Conservation (phyloP, 805 yeast species). For the Wickerhamomyces chaumierensis region DNA sequence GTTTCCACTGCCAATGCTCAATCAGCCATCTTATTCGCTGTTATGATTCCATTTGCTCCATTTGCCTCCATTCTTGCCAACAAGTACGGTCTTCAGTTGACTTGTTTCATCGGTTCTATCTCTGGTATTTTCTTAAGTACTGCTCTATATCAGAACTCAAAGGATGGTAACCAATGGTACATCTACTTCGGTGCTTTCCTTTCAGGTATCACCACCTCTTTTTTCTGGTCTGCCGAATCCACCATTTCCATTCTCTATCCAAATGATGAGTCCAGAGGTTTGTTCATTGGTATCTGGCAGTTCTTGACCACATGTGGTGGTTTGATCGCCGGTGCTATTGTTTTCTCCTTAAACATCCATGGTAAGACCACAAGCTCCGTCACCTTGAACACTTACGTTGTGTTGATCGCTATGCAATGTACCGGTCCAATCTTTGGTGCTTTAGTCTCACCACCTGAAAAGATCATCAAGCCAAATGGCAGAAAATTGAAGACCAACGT, state of each 20-base stretch:
- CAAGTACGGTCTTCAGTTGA: slow-evolving; percentile 12
- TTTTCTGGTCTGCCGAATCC: slow-evolving; percentile 20
- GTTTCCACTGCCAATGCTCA: slow-evolving; percentile 11
- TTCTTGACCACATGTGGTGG: slow-evolving; percentile 17
- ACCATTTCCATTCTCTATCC: slow-evolving; percentile 19
- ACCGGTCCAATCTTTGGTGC: slow-evolving; percentile 13
- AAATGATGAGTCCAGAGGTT: slow-evolving; percentile 12
- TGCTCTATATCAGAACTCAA: slow-evolving; percentile 18
- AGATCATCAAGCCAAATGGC: slow-evolving; percentile 21
- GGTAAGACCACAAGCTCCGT: slow-evolving; percentile 10
- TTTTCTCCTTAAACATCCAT: slow-evolving; percentile 9
- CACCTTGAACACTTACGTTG: slow-evolving; percentile 17
- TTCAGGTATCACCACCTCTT: slow-evolving; percentile 17
- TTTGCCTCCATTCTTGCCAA: slow-evolving; percentile 14
- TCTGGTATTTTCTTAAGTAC: slow-evolving; percentile 19
- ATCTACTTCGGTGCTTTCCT: slow-evolving; percentile 16
- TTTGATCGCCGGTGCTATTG: slow-evolving; percentile 18
- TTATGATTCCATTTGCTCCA: slow-evolving; percentile 16
- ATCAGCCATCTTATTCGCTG: slow-evolving; percentile 10
- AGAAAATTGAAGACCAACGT: slow-evolving; percentile 6
- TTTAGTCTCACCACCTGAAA: slow-evolving; percentile 17
- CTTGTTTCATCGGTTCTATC: slow-evolving; percentile 13
- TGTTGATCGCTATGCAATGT: slow-evolving; percentile 17
- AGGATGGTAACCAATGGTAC: slow-evolving; percentile 16
- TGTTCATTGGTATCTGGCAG: slow-evolving; percentile 20